phyloP scores from a whole-genome alignment of 75 land plant genomes.

The Cupressus sempervirens region DNA sequence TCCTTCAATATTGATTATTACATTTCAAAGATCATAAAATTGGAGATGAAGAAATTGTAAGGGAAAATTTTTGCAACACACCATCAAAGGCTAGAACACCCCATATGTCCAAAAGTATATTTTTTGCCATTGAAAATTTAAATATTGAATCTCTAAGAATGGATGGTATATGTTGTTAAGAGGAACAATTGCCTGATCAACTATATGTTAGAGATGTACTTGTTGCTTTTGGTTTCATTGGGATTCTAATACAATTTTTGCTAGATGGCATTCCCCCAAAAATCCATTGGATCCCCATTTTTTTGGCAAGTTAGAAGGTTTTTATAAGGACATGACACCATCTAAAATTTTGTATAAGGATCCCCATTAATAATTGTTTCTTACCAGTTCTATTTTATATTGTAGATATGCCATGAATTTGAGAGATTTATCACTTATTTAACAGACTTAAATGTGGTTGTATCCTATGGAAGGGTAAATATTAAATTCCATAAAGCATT shows the following conservation, averaged over 20 bases:
- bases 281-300: slow-evolving; percentile 56
- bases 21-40: too few relatives aligned
- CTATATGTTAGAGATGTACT: slow-evolving; percentile 45
- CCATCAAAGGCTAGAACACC: slow-evolving; percentile 14
- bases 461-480: too few relatives aligned
- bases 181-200: slow-evolving; percentile 38
- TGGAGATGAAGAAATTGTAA: slow-evolving; percentile 42
- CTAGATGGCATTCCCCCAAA: slow-evolving; percentile 59
- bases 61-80: neutral
- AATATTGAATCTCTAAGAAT: neutral
- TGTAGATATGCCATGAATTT: too few relatives aligned
- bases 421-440: too few relatives aligned
- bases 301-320: slow-evolving; percentile 24
- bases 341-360: too few relatives aligned
- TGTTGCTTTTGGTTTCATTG: slow-evolving; percentile 40
- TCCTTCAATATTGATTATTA: too few relatives aligned
- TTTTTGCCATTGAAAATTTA: neutral
- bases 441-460: too few relatives aligned
- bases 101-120: slow-evolving; percentile 1
- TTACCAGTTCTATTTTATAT: too few relatives aligned
- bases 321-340: slow-evolving; percentile 24
- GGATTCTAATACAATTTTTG: slow-evolving; percentile 15
- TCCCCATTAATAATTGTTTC: too few relatives aligned
- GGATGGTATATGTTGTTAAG: neutral
- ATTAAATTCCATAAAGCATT: too few relatives aligned